Evolutionary conservation across 495 filamentous ascomycete species (phyloP), one percentile per base, ranked within the genome.

Genomic region (Penicillium silybi): DNA sequence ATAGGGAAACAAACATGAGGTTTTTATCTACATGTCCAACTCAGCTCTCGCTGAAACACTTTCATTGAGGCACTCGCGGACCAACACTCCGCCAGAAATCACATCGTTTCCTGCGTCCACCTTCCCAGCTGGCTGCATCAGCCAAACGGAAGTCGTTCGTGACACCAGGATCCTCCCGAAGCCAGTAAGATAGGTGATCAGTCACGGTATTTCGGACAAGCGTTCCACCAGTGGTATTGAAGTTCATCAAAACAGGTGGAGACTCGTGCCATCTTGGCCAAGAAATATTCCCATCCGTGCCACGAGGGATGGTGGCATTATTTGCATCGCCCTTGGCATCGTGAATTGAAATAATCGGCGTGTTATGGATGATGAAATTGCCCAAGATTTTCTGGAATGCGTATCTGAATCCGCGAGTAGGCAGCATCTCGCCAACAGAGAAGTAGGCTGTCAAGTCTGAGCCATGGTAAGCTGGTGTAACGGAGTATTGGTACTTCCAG

Each of bases 401-500:
- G 13, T 48, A 47, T 2, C 23, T 54, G 27, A 58, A 59, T 10
- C 32, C 62, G 16, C 35, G 38, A 20, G 44, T 54, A 10, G 57
- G 57, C 29, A 38, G 44, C 0, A 39, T 18, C 1, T 38, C 22
- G 4, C 49, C 56, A 17, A 47, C 16, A 23, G 71, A 76, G 58
- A 84, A 82, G 55, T 81, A 83, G 2, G 65, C 74, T 11, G 52
- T 40, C 11, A 83, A 46, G 43, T 88, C 84, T 17, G 70, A 61
- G 38, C 74, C 78, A 67, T 86, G 83, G n/a, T 63, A 74, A 15
- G 81, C 79, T 18, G 77, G 73, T 0, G 78, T 77, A 1, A 83
- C 76, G n/a, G 75, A 81, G 62, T 81, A 86, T 63, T 86, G 78
- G 54, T 85, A 86, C 34, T 80, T 77, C 68, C 73, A 86, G 18